phyloP scores from a whole-genome alignment of 2,329 filamentous ascomycete species.

The Xylariaceae sp. region DNA sequence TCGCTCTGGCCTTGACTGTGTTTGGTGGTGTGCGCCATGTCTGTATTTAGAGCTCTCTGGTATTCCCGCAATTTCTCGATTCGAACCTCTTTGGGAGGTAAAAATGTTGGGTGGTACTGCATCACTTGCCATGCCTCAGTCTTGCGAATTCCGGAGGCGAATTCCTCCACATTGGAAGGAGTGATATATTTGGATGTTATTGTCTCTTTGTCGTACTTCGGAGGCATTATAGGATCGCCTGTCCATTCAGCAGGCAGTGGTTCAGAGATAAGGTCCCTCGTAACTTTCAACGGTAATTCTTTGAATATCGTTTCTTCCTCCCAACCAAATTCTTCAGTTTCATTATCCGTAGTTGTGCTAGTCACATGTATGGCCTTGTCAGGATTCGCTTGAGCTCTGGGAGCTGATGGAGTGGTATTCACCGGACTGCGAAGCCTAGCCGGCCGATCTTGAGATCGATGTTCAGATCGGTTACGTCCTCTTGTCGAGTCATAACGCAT shows the following conservation, averaged over 20 bases:
- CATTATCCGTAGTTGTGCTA: slow-evolving; percentile 9
- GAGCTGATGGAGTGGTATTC: slow-evolving; percentile 1
- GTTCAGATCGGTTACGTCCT: slow-evolving; percentile 15
- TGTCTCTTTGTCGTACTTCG: slow-evolving; percentile 29
- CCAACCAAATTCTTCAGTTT: slow-evolving; percentile 24
- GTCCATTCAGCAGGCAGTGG: slow-evolving; percentile 32
- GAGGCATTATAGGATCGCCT: slow-evolving; percentile 32
- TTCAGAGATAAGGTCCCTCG: slow-evolving; percentile 29
- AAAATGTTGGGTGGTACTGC: slow-evolving; percentile 30
- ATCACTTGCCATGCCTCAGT: slow-evolving; percentile 32
- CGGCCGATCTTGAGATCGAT: slow-evolving; percentile 10
- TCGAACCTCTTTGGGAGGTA: slow-evolving; percentile 23
- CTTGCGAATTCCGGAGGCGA: slow-evolving; percentile 31
- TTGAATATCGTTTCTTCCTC: slow-evolving; percentile 29
- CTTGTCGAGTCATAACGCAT: slow-evolving; percentile 12
- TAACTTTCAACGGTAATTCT: slow-evolving; percentile 24
- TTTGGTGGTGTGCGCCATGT: slow-evolving; percentile 17
- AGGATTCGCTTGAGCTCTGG: neutral
- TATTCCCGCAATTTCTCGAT: slow-evolving; percentile 25
- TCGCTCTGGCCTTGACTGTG: slow-evolving; percentile 18
- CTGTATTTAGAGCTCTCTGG: slow-evolving; percentile 16
- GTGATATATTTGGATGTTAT: slow-evolving; percentile 33
- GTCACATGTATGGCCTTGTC: neutral
- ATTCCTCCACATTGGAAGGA: slow-evolving; percentile 32
- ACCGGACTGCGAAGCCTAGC: slow-evolving; percentile 8